Evolutionary conservation across 1,139 yeast genomes (phyloP).

Genomic region (Sugiyamaella sp.): DNA sequence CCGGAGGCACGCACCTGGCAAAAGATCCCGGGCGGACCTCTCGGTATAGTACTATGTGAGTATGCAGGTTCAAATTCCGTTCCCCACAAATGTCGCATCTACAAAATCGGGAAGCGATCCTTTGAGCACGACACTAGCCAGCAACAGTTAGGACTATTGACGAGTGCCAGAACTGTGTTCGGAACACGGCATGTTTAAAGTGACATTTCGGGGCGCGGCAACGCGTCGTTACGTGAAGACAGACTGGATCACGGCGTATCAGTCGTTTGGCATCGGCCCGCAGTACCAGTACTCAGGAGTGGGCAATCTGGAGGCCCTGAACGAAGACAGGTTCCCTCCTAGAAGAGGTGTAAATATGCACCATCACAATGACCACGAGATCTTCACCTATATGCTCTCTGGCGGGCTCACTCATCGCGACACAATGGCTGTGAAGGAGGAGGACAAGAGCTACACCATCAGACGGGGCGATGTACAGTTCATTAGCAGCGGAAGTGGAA

Average conservation of each 20-base stretch:
- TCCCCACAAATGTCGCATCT: slow-evolving; percentile 2
- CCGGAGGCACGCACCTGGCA: no score
- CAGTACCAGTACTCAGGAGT: slow-evolving; percentile 14
- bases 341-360: slow-evolving; percentile 17
- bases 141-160: no score
- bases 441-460: slow-evolving; percentile 9
- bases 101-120: no score
- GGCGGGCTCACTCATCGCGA: slow-evolving; percentile 21
- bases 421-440: slow-evolving; percentile 5
- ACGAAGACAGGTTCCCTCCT: slow-evolving; percentile 17
- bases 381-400: slow-evolving; percentile 17
- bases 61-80: no score
- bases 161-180: no score
- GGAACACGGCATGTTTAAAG: slow-evolving; percentile 3
- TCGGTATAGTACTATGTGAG: no score
- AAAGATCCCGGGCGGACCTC: no score
- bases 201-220: slow-evolving; percentile 13
- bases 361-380: slow-evolving; percentile 16
- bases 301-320: slow-evolving; percentile 13
- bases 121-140: no score
- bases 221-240: slow-evolving; percentile 6
- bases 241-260: slow-evolving; percentile 17
- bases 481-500: slow-evolving; percentile 16
- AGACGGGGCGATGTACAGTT: slow-evolving; percentile 20
- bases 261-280: slow-evolving; percentile 16